Evolutionary conservation across 257 asterid species (phyloP).

Genomic region (Ehretia macrophylla): DNA sequence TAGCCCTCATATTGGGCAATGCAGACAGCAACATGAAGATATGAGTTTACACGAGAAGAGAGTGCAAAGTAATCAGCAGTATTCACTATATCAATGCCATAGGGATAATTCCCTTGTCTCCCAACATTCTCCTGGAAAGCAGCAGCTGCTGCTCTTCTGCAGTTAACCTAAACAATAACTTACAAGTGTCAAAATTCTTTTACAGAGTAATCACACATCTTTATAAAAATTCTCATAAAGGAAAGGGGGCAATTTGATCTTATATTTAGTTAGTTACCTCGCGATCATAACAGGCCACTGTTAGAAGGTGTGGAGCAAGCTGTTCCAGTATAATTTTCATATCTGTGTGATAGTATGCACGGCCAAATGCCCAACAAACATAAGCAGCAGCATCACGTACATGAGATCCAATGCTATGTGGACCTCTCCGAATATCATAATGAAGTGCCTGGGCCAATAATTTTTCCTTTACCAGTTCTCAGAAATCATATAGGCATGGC

Average conservation of each 20-base stretch:
- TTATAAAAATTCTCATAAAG: not conserved
- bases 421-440: conserved; percentile 97
- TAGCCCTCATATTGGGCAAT: conserved; percentile 89
- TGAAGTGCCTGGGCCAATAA: conserved; percentile 65
- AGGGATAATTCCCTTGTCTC: conserved; percentile 83
- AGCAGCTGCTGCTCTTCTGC: conserved; percentile 99
- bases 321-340: conserved; percentile 75
- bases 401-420: conserved; percentile 98
- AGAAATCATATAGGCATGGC: not conserved
- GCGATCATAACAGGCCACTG: conserved; percentile 95
- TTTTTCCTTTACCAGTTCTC: not conserved
- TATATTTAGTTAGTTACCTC: conserved; percentile 55
- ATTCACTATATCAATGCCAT: conserved; percentile 91
- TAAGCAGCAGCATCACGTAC: conserved; percentile 99
- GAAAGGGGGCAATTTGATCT: conserved; percentile 10
- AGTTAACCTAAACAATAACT: conserved; percentile 70
- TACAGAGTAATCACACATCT: conserved; percentile 14
- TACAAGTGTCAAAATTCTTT: conserved; percentile 22
- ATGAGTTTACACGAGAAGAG: conserved; percentile 83
- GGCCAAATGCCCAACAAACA: conserved; percentile 99
- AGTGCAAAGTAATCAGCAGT: conserved; percentile 95
- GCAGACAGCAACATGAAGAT: conserved; percentile 74
- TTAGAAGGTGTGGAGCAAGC: conserved; percentile 86
- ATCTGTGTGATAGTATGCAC: conserved; percentile 80
- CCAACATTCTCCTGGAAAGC: conserved; percentile 99